Conservation (phyloP, 768 basidiomycete genomes). For the Butyriboletus loyo region DNA sequence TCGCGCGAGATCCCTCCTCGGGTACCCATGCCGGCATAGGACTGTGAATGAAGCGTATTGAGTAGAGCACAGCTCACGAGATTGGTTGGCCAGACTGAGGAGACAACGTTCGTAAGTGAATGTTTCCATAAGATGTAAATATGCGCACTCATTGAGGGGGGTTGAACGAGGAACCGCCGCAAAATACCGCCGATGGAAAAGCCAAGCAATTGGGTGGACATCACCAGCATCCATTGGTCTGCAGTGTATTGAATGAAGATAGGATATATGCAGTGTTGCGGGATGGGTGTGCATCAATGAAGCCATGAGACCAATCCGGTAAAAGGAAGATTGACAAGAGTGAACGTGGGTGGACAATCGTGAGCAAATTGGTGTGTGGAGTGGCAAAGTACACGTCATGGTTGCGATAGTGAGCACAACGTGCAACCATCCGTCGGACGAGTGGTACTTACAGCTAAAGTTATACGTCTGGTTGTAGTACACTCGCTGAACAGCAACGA, state of each 20-base stretch:
- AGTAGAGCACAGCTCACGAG: slow-evolving; percentile 69
- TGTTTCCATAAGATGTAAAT: neutral
- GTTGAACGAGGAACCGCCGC: slow-evolving; percentile 62
- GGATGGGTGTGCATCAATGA: neutral
- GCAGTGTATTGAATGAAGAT: neutral
- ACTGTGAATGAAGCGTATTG: slow-evolving; percentile 67
- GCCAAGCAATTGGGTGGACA: slow-evolving; percentile 72
- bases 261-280: neutral
- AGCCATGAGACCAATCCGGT: neutral
- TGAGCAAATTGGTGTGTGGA: neutral
- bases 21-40: slow-evolving; percentile 40
- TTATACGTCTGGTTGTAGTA: slow-evolving; percentile 59
- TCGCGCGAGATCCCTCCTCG: slow-evolving; percentile 50
- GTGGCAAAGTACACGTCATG: neutral
- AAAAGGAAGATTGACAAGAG: neutral
- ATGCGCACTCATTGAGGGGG: slow-evolving; percentile 58
- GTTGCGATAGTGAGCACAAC: neutral
- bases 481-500: slow-evolving; percentile 69
- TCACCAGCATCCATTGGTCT: slow-evolving; percentile 61
- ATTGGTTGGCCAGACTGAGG: slow-evolving; percentile 70
- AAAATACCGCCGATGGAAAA: slow-evolving; percentile 58
- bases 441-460: slow-evolving; percentile 41
- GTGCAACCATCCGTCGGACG: neutral
- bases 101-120: slow-evolving; percentile 26
- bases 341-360: neutral